Evolutionary conservation across 192 early-diverging fungal species (phyloP).

Genomic region (Linnemannia elongata): DNA sequence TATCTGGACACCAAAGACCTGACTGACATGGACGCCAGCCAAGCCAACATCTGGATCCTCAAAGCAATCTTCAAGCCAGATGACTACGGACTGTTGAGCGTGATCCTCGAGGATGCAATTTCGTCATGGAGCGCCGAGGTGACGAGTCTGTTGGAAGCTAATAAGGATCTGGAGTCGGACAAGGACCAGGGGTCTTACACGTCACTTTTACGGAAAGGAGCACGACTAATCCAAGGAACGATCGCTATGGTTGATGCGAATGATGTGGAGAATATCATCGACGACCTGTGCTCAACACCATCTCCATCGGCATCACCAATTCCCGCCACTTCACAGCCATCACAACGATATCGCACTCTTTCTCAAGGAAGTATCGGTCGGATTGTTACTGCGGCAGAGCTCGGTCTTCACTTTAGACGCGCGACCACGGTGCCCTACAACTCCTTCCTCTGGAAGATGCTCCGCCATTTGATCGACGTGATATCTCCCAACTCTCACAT

Average conservation of each 20-base stretch:
- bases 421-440: conserved; percentile 58
- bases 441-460: conserved; percentile 68
- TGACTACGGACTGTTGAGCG: conserved; percentile 56
- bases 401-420: conserved; percentile 60
- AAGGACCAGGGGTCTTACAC: conserved; percentile 20
- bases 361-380: not conserved
- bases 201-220: conserved; percentile 37
- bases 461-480: conserved; percentile 57
- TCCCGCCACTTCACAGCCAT: not conserved
- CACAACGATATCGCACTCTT: not conserved
- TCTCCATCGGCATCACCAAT: conserved; percentile 25
- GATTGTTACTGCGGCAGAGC: conserved; percentile 43
- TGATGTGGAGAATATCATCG: conserved; percentile 59
- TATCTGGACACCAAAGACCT: conserved; percentile 58
- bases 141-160: conserved; percentile 30
- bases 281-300: conserved; percentile 29
- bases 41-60: conserved; percentile 63
- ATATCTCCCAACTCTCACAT: conserved; percentile 55
- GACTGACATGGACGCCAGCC: conserved; percentile 67
- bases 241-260: conserved; percentile 49
- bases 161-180: conserved; percentile 10
- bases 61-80: conserved; percentile 51
- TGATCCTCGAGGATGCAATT: conserved; percentile 57
- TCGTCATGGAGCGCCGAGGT: conserved; percentile 61
- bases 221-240: conserved; percentile 41